phyloP scores from a whole-genome alignment of 2,329 filamentous ascomycete species.

The Alternaria metachromatica region DNA sequence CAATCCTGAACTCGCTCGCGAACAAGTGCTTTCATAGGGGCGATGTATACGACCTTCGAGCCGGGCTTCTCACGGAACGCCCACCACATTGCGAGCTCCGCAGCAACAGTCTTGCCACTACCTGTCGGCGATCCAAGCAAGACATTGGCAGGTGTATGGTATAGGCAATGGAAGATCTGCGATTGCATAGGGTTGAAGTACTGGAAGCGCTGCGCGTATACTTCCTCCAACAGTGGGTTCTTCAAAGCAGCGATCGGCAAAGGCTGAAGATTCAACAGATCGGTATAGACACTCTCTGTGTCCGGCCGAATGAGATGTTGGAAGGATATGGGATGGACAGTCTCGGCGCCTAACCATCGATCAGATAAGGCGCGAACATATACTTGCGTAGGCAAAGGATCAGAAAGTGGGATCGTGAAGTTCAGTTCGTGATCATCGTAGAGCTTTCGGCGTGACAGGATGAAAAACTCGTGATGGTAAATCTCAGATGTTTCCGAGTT shows the following conservation, averaged over 20 bases:
- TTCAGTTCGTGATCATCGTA: conserved; percentile 97
- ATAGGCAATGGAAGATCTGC: conserved; percentile 95
- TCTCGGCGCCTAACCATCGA: conserved; percentile 95
- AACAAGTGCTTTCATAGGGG: conserved; percentile 98
- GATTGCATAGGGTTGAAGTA: conserved; percentile 99
- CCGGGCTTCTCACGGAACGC: conserved; percentile 93
- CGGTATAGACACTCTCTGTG: conserved; percentile 96
- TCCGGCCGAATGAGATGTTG: conserved; percentile 97
- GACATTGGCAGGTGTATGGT: conserved; percentile 90
- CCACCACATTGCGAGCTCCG: conserved; percentile 99
- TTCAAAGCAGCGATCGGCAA: conserved; percentile 86
- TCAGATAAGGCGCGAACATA: conserved; percentile 95
- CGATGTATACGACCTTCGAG: conserved; percentile 98
- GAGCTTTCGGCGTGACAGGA: conserved; percentile 86
- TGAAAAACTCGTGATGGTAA: conserved; percentile 97
- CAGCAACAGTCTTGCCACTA: conserved; percentile 96
- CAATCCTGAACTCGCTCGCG: conserved; percentile 96
- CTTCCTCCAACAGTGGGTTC: conserved; percentile 83
- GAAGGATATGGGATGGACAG: conserved; percentile 92
- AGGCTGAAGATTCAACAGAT: conserved; percentile 89
- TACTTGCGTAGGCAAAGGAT: conserved; percentile 92
- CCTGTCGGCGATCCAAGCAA: conserved; percentile 94
- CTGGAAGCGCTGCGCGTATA: conserved; percentile 87
- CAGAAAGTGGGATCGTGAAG: conserved; percentile 94
- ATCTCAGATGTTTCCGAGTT: conserved; percentile 98